Conservation (phyloP, 768 basidiomycete genomes). For the Trametes cingulata region DNA sequence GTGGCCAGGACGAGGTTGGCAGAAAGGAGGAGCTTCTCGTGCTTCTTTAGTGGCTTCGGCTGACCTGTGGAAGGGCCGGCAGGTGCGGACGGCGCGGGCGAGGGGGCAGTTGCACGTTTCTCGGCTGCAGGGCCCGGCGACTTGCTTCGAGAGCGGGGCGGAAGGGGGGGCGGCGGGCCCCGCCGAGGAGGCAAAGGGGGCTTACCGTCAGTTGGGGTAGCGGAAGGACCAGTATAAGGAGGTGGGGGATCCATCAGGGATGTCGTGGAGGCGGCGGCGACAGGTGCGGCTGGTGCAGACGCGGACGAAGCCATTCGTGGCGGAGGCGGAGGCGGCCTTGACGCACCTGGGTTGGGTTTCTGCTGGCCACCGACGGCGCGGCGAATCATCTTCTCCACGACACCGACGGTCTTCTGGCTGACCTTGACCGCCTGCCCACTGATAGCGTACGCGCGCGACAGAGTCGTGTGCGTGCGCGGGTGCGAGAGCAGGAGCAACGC, state of each 20-base stretch:
- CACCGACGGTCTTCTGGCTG: constrained; percentile 58
- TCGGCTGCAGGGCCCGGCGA: neutral
- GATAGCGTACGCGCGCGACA: constrained; percentile 62
- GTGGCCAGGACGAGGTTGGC: constrained; percentile 69
- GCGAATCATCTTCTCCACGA: constrained; percentile 62
- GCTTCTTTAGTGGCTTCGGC: constrained; percentile 29
- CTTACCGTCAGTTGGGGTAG: constrained; percentile 1
- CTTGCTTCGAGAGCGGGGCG: constrained; percentile 15
- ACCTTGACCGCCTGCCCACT: constrained; percentile 68
- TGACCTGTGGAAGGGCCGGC: neutral
- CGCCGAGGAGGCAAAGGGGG: constrained; percentile 7
- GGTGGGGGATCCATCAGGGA: neutral
- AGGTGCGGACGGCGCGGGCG: constrained; percentile 4
- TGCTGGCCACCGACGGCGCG: constrained; percentile 47
- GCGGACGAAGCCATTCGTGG: neutral
- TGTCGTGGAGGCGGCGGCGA: neutral
- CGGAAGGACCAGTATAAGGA: neutral
- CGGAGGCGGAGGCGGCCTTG: neutral
- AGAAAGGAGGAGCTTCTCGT: constrained; percentile 55
- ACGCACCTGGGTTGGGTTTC: neutral
- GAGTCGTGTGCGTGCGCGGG: constrained; percentile 55
- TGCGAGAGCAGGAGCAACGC: constrained; percentile 43
- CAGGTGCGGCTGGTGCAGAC: neutral
- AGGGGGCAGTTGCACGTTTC: neutral
- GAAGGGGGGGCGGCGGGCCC: constrained; percentile 2